Base-by-base conservation (phyloP, 306 rosid species). In the Alnus rubra region DNA sequence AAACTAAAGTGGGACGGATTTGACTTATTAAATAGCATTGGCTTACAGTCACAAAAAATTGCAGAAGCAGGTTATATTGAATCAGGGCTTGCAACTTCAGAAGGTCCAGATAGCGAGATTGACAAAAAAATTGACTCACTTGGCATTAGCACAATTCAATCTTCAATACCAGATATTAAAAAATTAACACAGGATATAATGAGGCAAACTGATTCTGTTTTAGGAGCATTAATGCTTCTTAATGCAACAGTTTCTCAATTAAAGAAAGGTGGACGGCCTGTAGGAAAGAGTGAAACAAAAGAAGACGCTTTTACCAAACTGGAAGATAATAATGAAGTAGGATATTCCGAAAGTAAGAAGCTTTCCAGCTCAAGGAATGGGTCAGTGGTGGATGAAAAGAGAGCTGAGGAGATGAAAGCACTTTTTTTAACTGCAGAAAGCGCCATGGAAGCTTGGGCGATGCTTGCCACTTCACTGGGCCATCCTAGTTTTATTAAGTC, bases 401-500 rank as follows among this genome's bases (percentile, higher is more conserved):
- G 80, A 78, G 87, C 89, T 50, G 89, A 89, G 82, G 98, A 94
- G 84, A 94, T 92, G 97, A 92, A 73, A 88, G 85, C 76, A 58
- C 95, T 94, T 63, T 94, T 94, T 79, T 89, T 89, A 80, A 88
- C 92, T 69, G 98, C 98, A 45, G 98, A 94, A 88, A 94, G 88
- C 84, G 98, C 98, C 62, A 79, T 94, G 85, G 98, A 94, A 87
- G 98, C 98, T 59, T 94, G 98, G 98, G 94, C 98, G 52, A 88
- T 94, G 98, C 97, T 94, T 65, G 97, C 95, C 52, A 89, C 92
- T 65, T 92, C 98, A 70, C 82, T 92, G 64, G 98, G 98, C 52
- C 98, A 94, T 55, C 92, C 97, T 67, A 92, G 97, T 85, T 94
- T 94, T 79, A 92, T 94, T 9, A 94, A 92, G 85, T 94, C 98